Evolutionary conservation across 1,284 basidiomycete genomes (phyloP).

Genomic region (Cutaneotrichosporon cavernicola): DNA sequence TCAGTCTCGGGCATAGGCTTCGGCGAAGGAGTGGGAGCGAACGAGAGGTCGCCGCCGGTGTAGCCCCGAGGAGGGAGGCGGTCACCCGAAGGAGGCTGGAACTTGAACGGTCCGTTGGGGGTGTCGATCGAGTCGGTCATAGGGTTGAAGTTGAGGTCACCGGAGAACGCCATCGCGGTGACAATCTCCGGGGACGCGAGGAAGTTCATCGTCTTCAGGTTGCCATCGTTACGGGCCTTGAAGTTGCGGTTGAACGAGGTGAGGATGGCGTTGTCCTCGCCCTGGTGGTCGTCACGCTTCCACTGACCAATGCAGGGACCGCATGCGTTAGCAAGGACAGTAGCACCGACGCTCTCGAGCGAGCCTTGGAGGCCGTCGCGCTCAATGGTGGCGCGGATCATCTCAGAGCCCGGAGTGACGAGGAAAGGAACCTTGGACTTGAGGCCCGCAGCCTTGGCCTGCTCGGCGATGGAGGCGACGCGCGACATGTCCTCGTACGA

Average conservation of each 20-base stretch:
- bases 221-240: slow-evolving; percentile 96
- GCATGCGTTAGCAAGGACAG: slow-evolving; percentile 95
- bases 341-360: slow-evolving; percentile 54
- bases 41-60: slow-evolving; percentile 69
- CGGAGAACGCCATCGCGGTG: slow-evolving; percentile 95
- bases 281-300: slow-evolving; percentile 88
- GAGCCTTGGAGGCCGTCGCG: slow-evolving; percentile 65
- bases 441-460: slow-evolving; percentile 81
- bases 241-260: slow-evolving; percentile 98
- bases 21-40: slow-evolving; percentile 76
- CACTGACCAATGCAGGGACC: slow-evolving; percentile 99
- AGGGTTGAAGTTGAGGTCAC: slow-evolving; percentile 90
- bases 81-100: slow-evolving; percentile 77
- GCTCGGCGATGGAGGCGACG: slow-evolving; percentile 85
- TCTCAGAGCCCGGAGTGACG: slow-evolving; percentile 95
- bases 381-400: slow-evolving; percentile 97
- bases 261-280: slow-evolving; percentile 92
- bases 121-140: slow-evolving; percentile 75
- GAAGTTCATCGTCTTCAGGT: slow-evolving; percentile 83
- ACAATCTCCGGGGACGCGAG: slow-evolving; percentile 95
- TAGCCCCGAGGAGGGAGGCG: slow-evolving; percentile 84
- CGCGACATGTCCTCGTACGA: slow-evolving; percentile 94
- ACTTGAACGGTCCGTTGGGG: slow-evolving; percentile 80
- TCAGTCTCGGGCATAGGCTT: slow-evolving; percentile 72
- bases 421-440: slow-evolving; percentile 87